A percentile compares a stretch with the other conserved stretches of the same genome.
Evolutionary conservation across 78 protist genomes (phyloP).

Genomic region (Dictyostelium intermedium): DNA sequence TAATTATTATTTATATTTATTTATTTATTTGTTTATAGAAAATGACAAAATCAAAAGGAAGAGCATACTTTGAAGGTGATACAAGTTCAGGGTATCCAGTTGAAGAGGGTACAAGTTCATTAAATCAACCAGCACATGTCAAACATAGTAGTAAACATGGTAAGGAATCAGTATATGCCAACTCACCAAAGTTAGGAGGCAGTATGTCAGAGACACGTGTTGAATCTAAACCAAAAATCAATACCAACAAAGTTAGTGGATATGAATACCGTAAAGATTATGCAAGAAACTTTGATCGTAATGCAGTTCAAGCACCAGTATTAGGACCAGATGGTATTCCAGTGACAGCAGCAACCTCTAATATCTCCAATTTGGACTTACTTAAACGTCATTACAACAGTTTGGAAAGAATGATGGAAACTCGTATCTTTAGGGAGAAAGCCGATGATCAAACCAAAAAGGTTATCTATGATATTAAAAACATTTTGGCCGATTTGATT

Average conservation of each 20-base stretch:
- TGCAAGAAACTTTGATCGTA: not conserved
- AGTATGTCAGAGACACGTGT: not conserved
- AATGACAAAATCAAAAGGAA: conserved; percentile 25
- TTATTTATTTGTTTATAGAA: not conserved
- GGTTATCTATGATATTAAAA: conserved; percentile 54
- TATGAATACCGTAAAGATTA: conserved; percentile 41
- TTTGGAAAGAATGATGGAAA: conserved; percentile 60
- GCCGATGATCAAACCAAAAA: conserved; percentile 46
- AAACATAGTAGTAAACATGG: not conserved
- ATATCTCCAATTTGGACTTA: not conserved
- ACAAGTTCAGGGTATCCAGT: not conserved
- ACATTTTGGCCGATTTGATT: conserved; percentile 24
- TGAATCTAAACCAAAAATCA: conserved; percentile 1
- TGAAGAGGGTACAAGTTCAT: not conserved
- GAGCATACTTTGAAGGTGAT: not conserved
- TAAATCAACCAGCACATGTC: not conserved
- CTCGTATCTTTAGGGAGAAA: conserved; percentile 56
- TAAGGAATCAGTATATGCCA: not conserved
- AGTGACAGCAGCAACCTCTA: not conserved
- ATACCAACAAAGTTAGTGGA: conserved; percentile 10
- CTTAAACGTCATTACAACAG: conserved; percentile 57
- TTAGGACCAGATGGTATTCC: conserved; percentile 58
- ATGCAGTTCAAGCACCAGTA: not conserved
- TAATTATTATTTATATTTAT: no score
- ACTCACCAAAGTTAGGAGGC: not conserved